Evolutionary conservation across 306 rosid species (phyloP).

Genomic region (Cicer pinnatifidum): DNA sequence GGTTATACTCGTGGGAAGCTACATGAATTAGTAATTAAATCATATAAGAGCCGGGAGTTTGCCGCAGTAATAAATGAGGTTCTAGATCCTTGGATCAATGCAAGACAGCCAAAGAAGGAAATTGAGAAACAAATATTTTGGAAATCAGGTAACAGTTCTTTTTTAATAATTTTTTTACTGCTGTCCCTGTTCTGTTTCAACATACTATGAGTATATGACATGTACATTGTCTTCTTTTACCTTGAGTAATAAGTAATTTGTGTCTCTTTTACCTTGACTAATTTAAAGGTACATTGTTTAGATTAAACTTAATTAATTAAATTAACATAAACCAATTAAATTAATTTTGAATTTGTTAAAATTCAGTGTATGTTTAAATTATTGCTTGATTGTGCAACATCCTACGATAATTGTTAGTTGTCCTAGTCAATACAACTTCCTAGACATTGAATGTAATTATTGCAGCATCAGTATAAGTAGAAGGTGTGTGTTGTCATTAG

Average conservation of each 20-base stretch:
- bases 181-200: not conserved
- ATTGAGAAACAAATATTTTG: slow-evolving; percentile 73
- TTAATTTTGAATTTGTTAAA: no score
- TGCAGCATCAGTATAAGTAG: no score
- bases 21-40: slow-evolving; percentile 91
- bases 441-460: no score
- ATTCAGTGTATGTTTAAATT: no score
- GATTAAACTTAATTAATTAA: not conserved
- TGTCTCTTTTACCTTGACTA: slow-evolving; percentile 22
- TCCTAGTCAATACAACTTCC: no score
- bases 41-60: slow-evolving; percentile 92
- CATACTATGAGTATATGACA: slow-evolving; percentile 13
- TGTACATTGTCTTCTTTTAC: slow-evolving; percentile 14
- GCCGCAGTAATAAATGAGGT: slow-evolving; percentile 93
- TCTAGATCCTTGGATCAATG: slow-evolving; percentile 96
- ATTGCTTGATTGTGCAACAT: no score
- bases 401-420: no score
- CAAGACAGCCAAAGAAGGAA: slow-evolving; percentile 93
- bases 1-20: slow-evolving; percentile 93
- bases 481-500: no score
- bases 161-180: not conserved
- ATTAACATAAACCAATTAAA: no score
- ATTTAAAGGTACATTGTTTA: slow-evolving; percentile 4
- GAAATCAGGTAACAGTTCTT: slow-evolving; percentile 70
- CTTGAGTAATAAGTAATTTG: not conserved